A percentile compares a stretch with the other conserved stretches of the same genome.
Evolutionary conservation across 192 early-diverging fungal species (phyloP).

Genomic region (Backusella tuberculispora): DNA sequence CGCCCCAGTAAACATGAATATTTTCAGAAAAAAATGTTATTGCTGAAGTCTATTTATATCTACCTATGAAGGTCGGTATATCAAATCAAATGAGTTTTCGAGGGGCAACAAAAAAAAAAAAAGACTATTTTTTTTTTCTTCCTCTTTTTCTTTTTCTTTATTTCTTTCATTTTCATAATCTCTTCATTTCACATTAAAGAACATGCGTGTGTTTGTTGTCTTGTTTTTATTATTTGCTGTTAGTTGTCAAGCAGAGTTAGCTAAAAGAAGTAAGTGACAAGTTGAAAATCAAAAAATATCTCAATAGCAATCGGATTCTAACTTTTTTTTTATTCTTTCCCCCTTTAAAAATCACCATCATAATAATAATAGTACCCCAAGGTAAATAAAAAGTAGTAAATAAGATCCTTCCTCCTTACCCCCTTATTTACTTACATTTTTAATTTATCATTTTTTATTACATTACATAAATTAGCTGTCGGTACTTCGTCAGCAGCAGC

Average conservation of each 20-base stretch:
- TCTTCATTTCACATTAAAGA: neutral
- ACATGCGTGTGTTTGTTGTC: constrained; percentile 4
- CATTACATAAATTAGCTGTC: neutral
- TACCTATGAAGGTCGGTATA: neutral
- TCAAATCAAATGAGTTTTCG: constrained; percentile 7
- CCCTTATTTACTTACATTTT: neutral
- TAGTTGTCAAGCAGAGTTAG: neutral
- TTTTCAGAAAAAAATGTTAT: neutral
- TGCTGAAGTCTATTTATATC: constrained; percentile 6
- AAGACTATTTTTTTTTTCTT: constrained; percentile 1
- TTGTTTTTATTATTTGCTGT: constrained; percentile 6
- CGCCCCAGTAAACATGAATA: neutral
- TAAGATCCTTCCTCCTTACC: neutral
- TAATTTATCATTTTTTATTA: neutral
- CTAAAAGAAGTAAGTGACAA: constrained; percentile 14
- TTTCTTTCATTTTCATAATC: neutral
- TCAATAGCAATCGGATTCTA: neutral
- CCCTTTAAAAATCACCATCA: no score
- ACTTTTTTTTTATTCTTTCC: neutral
- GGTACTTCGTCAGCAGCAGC: neutral
- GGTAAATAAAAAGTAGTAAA: constrained; percentile 2
- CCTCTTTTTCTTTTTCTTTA: constrained; percentile 10
- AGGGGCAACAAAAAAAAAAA: constrained; percentile 15
- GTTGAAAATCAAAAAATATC: neutral
- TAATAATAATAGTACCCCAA: constrained; percentile 20